Evolutionary conservation across 129 eudicot genomes (phyloP), one percentile per base, ranked within the genome.

Genomic region (Tagetes erecta): DNA sequence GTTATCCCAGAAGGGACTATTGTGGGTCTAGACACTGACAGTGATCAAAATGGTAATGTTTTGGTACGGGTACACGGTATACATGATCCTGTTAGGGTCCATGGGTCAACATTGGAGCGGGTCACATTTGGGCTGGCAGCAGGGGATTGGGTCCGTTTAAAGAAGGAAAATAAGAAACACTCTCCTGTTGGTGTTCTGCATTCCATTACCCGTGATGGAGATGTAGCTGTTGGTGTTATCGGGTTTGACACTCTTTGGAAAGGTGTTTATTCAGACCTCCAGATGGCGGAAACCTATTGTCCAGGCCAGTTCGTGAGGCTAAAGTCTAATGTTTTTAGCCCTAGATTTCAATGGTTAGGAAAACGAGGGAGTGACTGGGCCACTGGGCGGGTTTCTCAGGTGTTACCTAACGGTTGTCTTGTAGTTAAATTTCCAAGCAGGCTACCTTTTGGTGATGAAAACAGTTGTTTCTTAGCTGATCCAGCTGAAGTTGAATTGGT

Each of bases 401-500:
- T 90, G 35, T 71, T 86, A 41, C 97, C 98, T 20, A 94, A 94
- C 64, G 96, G 97, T 2, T 88, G 96, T 78, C 92, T 90, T 34
- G 76, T 76, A 12, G 98, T 94, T 1, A 83, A 78, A 1, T 94
- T 94, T 46, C 97, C 98, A 1, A 80, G 97, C 30, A 87, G 79
- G 65, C 70, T 90, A 66, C 72, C 74, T 0, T 68, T 93, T 69
- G 87, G 83, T 8, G 80, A 75, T 42, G 86, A 74, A 49, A 65
- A 60, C 56, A 64, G 27, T 5, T 51, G 73, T 37, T 88, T 86
- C 68, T 51, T 94, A 78, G 98, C 91, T 52, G 97, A 94, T 76
- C 97, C 98, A 39, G 93, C 96, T 75, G 97, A 94, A 64, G 93
- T 90, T 8, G 97, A 94, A 71, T 80, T 78, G 63, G 89, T 94